A percentile compares a stretch with the other conserved stretches of the same genome.
These are phyloP conservation scores for Penicillium palitans DNA, from an alignment of 2,329 filamentous ascomycete species.

Conservation along the genomic window DNA sequence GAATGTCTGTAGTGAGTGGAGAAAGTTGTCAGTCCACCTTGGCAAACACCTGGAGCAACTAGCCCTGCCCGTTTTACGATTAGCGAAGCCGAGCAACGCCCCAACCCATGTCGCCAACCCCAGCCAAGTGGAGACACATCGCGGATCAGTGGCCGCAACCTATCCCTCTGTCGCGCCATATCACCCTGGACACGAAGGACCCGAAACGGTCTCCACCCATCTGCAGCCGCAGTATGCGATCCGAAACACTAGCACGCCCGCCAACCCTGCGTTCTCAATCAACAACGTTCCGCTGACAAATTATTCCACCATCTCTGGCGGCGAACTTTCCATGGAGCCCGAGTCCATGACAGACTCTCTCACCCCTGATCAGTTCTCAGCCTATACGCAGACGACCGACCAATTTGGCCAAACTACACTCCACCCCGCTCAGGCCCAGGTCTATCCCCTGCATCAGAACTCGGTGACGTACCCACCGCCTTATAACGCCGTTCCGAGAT, in stretches of 20 bases:
- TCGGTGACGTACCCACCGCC: conserved; percentile 38
- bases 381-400: conserved; percentile 13
- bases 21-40: conserved; percentile 89
- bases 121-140: background rate
- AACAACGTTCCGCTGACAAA: conserved; percentile 14
- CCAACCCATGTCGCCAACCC: conserved; percentile 12
- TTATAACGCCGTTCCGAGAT: conserved; percentile 31
- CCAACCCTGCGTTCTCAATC: conserved; percentile 11
- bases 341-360: conserved; percentile 26
- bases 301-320: conserved; percentile 28
- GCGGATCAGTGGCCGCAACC: conserved; percentile 1
- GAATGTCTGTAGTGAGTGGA: conserved; percentile 79
- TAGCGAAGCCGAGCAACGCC: conserved; percentile 47
- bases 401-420: conserved; percentile 20
- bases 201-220: conserved; percentile 1
- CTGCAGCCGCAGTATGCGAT: conserved; percentile 18
- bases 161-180: conserved; percentile 4
- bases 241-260: conserved; percentile 12
- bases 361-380: conserved; percentile 17
- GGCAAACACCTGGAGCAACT: conserved; percentile 94
- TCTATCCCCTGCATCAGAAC: conserved; percentile 32
- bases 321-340: conserved; percentile 31
- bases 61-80: conserved; percentile 71
- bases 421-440: conserved; percentile 18
- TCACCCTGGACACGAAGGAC: conserved; percentile 1